phyloP scores from a whole-genome alignment of 2,329 filamentous ascomycete genomes.

The Epichloe hybrida region DNA sequence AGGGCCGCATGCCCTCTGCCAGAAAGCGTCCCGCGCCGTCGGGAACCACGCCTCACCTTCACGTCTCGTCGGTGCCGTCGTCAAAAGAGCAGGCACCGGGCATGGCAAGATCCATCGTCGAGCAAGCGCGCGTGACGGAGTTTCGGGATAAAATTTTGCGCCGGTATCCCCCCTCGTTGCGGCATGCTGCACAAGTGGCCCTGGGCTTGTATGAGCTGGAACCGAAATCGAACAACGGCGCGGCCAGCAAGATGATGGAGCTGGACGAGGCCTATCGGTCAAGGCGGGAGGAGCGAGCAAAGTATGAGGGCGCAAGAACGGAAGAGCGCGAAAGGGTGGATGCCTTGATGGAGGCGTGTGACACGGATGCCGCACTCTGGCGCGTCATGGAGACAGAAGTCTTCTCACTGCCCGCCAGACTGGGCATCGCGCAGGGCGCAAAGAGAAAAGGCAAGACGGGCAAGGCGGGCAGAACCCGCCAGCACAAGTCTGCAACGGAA shows the following conservation, averaged over 20 bases:
- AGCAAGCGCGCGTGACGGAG: conserved; percentile 18
- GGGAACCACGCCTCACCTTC: neutral
- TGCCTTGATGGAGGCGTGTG: conserved; percentile 36
- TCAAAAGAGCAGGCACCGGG: neutral
- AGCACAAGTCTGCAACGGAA: neutral
- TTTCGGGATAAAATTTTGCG: conserved; percentile 23
- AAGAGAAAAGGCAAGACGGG: neutral
- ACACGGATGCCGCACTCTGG: conserved; percentile 54
- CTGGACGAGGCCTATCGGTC: conserved; percentile 18
- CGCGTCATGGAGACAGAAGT: conserved; percentile 51
- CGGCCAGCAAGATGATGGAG: conserved; percentile 15
- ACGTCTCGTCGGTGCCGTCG: neutral
- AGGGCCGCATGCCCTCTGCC: conserved; percentile 19
- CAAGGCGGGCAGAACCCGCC: conserved; percentile 1
- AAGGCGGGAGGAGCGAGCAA: conserved; percentile 21
- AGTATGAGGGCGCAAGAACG: conserved; percentile 24
- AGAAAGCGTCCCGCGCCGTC: conserved; percentile 10
- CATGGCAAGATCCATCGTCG: conserved; percentile 17
- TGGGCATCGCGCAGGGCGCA: conserved; percentile 31
- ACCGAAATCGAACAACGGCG: conserved; percentile 13
- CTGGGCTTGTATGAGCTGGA: conserved; percentile 24
- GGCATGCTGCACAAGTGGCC: conserved; percentile 25
- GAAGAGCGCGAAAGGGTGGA: conserved; percentile 40
- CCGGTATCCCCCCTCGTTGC: conserved; percentile 26
- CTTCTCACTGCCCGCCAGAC: conserved; percentile 42